Evolutionary conservation across 805 yeast genomes (phyloP).

Genomic region (Saccharomycopsis vini): DNA sequence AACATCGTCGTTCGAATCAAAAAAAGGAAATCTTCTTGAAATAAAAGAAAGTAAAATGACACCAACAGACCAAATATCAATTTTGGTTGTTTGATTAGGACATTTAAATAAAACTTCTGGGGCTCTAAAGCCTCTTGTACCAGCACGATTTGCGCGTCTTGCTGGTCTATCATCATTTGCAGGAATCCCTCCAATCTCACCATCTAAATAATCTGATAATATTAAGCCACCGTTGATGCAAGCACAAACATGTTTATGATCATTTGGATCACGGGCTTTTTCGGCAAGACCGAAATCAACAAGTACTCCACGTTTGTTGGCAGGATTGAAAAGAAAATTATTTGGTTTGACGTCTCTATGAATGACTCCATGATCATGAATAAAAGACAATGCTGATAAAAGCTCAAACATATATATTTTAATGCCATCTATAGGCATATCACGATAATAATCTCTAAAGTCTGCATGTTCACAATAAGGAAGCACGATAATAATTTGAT

Average conservation of each 20-base stretch:
- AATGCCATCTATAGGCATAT: slow-evolving; percentile 70
- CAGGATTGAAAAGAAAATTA: slow-evolving; percentile 55
- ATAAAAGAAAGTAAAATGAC: slow-evolving; percentile 74
- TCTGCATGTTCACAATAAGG: slow-evolving; percentile 90
- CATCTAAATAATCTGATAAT: slow-evolving; percentile 4
- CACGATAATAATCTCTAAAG: slow-evolving; percentile 78
- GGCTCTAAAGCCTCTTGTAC: slow-evolving; percentile 90
- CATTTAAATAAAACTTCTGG: slow-evolving; percentile 89
- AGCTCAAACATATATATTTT: slow-evolving; percentile 73
- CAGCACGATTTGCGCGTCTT: slow-evolving; percentile 92
- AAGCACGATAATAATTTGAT: slow-evolving; percentile 86
- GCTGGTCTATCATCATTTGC: slow-evolving; percentile 84
- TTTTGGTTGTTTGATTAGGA: slow-evolving; percentile 67
- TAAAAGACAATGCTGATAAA: slow-evolving; percentile 63
- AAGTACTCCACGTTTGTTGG: slow-evolving; percentile 62
- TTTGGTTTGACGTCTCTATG: slow-evolving; percentile 92
- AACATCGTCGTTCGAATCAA: slow-evolving; percentile 86
- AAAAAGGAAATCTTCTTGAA: slow-evolving; percentile 80
- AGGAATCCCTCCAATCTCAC: slow-evolving; percentile 53
- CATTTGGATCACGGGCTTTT: slow-evolving; percentile 20
- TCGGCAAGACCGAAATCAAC: slow-evolving; percentile 95
- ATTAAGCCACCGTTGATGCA: slow-evolving; percentile 36
- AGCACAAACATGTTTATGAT: slow-evolving; percentile 36
- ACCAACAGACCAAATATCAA: slow-evolving; percentile 92
- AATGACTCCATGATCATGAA: slow-evolving; percentile 63